Evolutionary conservation across 768 basidiomycete species (phyloP).

Genomic region (Hygrocybe coccinea): DNA sequence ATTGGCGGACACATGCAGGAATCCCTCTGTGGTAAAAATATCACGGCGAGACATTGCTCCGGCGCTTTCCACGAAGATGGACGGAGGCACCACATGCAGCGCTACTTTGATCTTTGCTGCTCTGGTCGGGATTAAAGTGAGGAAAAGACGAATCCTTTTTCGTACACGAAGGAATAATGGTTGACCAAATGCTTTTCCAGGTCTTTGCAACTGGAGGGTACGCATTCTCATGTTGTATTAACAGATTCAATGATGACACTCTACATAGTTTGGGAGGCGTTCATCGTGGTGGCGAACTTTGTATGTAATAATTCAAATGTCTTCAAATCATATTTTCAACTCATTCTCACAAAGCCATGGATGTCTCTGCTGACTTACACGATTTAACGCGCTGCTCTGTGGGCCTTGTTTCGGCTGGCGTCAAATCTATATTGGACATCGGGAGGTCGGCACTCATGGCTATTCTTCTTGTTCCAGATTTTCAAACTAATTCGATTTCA

Average conservation of each 20-base stretch:
- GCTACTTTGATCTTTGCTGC: conserved; percentile 71
- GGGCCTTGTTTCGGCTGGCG: conserved; percentile 87
- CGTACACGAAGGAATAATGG: not conserved
- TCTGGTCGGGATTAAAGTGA: conserved; percentile 80
- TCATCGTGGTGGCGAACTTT: conserved; percentile 50
- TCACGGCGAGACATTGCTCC: conserved; percentile 79
- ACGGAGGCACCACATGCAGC: conserved; percentile 81
- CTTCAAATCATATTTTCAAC: not conserved
- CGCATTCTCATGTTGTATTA: conserved; percentile 17
- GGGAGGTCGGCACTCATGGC: conserved; percentile 48
- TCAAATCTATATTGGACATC: conserved; percentile 94
- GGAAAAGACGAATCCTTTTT: not conserved
- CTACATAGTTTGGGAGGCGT: conserved; percentile 81
- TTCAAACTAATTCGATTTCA: conserved; percentile 23
- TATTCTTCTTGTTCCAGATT: not conserved
- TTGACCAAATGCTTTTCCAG: conserved; percentile 32
- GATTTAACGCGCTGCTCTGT: conserved; percentile 88
- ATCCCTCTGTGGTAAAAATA: conserved; percentile 53
- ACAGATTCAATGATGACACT: not conserved
- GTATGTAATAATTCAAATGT: conserved; percentile 23
- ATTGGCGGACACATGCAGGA: conserved; percentile 50
- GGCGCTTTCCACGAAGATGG: conserved; percentile 57
- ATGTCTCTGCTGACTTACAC: conserved; percentile 89
- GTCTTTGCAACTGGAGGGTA: conserved; percentile 92
- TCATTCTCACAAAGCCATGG: conserved; percentile 59